Base-by-base conservation (phyloP, 441 rosid species). In the Pelargonium exstipulatum region DNA sequence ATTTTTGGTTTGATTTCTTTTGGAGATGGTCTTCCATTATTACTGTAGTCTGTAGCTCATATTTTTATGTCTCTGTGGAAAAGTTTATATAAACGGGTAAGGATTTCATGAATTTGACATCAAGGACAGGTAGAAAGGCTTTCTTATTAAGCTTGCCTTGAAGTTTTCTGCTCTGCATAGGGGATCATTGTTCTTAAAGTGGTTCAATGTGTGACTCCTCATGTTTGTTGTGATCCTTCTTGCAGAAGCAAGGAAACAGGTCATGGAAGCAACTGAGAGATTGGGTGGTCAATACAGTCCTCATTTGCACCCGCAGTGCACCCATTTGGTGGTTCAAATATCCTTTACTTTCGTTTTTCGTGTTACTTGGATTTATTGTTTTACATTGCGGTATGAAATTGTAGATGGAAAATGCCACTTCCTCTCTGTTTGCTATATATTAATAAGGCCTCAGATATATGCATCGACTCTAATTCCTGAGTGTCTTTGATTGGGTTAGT, bases 271-370 rank as follows among this genome's bases (percentile, higher is more conserved):
- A 6, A 87, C 97, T 0, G 95, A 88, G 83, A 89, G 98, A 80
- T 82, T 95, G 20, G 97, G 96, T 58, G 97, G 99, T 61, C 86
- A 82, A 70, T 95, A 95, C 71, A 90, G 96, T 78, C 87, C 95
- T 7, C 79, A 84, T 78, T 86, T 95, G 70, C 93, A 89, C 82
- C 88, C 86, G 18, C 92, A 78, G 20, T 95, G 98, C 69, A 90
- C 98, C 67, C 99, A 92, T 85, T 85, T 95, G 88, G 90, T 95
- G 75, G 97, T 92, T 32, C 96, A 92, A 84, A 95, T 95, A 95
- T 95, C 99, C 98, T 92, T 86, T 62, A n/a, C 22, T 53, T 42
- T 26, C 8, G 46, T 51, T 63, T 51, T 4, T 46, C 60, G 1
- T 9, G 53, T 42, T 61, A 46, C 22, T n/a, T 62, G 49, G 13